phyloP scores from a whole-genome alignment of 2,329 filamentous ascomycete species.

The Verticillium nonalfalfae region DNA sequence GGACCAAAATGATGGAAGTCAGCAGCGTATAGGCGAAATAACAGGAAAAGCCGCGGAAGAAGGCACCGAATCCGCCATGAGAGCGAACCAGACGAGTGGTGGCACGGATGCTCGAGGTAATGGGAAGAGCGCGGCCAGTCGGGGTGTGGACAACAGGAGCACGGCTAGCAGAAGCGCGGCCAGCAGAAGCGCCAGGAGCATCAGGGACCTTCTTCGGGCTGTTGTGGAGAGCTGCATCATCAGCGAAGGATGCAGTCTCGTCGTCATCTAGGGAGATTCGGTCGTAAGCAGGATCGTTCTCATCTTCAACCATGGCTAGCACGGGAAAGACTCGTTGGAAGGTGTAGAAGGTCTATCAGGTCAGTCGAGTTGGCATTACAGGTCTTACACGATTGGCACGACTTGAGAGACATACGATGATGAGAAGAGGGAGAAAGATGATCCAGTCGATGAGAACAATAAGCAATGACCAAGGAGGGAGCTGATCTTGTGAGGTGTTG shows the following conservation, averaged over 20 bases:
- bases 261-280: constrained; percentile 38
- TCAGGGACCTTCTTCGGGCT: constrained; percentile 7
- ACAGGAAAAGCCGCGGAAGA: constrained; percentile 63
- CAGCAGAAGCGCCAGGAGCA: constrained; percentile 7
- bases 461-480: constrained; percentile 31
- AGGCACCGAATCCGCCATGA: constrained; percentile 56
- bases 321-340: constrained; percentile 43
- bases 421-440: constrained; percentile 35
- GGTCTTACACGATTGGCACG: not conserved
- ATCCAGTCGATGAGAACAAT: constrained; percentile 33
- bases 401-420: constrained; percentile 29
- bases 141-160: too few relatives aligned
- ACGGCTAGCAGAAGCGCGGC: too few relatives aligned
- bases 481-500: constrained; percentile 17
- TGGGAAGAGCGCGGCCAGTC: constrained; percentile 25
- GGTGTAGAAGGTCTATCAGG: constrained; percentile 41
- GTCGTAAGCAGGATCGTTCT: constrained; percentile 46
- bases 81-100: constrained; percentile 50
- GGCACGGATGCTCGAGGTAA: constrained; percentile 45
- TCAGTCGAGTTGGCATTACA: not conserved
- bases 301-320: constrained; percentile 53
- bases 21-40: constrained; percentile 30
- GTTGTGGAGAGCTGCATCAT: constrained; percentile 16
- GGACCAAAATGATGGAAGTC: constrained; percentile 28
- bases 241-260: constrained; percentile 24